Evolutionary conservation across 208 protist genomes (phyloP).

Genomic region (Naegleria gruberi): DNA sequence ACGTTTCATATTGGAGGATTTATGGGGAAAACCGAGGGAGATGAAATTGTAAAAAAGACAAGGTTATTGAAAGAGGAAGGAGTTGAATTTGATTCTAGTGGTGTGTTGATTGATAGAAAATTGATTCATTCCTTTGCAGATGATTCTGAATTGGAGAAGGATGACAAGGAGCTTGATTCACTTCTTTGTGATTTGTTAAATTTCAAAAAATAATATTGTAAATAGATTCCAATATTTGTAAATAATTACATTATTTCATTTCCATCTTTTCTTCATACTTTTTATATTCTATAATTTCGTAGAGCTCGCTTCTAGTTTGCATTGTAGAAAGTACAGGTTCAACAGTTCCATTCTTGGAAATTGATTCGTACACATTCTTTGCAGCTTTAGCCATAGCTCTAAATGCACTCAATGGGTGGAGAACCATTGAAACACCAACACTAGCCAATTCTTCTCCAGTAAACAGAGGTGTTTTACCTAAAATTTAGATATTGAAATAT

Average conservation of each 20-base stretch:
- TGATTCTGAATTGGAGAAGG: too few relatives aligned
- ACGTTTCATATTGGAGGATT: neutral
- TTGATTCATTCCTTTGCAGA: neutral
- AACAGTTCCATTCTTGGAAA: constrained; percentile 36
- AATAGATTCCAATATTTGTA: too few relatives aligned
- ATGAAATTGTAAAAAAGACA: neutral
- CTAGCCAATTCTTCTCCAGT: constrained; percentile 31
- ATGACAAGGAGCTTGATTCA: too few relatives aligned
- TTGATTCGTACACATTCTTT: constrained; percentile 36
- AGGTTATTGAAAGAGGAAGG: neutral
- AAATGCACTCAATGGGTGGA: constrained; percentile 42
- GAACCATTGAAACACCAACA: constrained; percentile 36
- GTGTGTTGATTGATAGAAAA: neutral
- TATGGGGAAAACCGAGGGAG: neutral
- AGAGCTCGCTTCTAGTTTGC: constrained; percentile 45
- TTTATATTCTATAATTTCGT: constrained; percentile 41
- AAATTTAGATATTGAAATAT: constrained; percentile 48
- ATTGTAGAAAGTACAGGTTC: constrained; percentile 32
- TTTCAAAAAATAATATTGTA: too few relatives aligned
- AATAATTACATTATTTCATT: too few relatives aligned
- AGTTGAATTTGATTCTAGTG: neutral
- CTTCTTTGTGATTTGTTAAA: too few relatives aligned
- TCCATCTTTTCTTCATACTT: too few relatives aligned
- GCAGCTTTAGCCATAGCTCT: constrained; percentile 34
- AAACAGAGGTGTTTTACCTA: constrained; percentile 44